Base-by-base conservation (phyloP, 805 yeast genomes). In the Kockiozyma suomiensis region DNA sequence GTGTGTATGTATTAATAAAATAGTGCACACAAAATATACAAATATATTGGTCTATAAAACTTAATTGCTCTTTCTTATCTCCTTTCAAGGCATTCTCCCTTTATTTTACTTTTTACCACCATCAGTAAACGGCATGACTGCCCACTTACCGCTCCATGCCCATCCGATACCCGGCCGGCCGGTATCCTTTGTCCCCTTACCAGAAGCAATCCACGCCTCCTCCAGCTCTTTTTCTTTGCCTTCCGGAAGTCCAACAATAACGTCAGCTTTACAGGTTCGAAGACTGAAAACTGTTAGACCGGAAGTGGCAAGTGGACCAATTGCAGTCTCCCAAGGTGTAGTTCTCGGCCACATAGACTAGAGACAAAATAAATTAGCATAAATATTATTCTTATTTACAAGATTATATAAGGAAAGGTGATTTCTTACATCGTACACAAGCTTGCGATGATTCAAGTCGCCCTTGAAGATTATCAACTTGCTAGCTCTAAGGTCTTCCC, bases 191-290 rank as follows among this genome's bases (percentile, higher is more conserved):
- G 40, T 45, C 32, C 51, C 50, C 64, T 86, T 82, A 48, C 84
- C 83, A 26, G 88, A 90, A 69, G 78, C 65, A 13, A 54, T 82
- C 88, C 89, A 92, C 45, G 76, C 74, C 58, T 80, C 74, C 47
- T 82, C 79, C 64, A 93, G 79, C 70, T 84, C 79, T 68, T 86
- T 91, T 66, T 88, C 88, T 43, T 82, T 75, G 2, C 97, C 97
- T 41, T 78, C 80, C 3, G 81, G 79, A 64, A 94, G 81, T 1
- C 96, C 98, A 42, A 89, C 97, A 55, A 88, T 85, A 5, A 92
- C 98, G 72, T 94, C 99, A 0, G 98, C 97, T 75, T 94, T 94
- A 73, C 96, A 87, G 1, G 98, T 94, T 78, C 99, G 85, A 68
- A 94, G 80, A 35, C 96, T 82, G 59, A 90, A 77, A 28, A 90